phyloP scores from a whole-genome alignment of 495 filamentous ascomycete genomes.

The Daldinia vernicosa region DNA sequence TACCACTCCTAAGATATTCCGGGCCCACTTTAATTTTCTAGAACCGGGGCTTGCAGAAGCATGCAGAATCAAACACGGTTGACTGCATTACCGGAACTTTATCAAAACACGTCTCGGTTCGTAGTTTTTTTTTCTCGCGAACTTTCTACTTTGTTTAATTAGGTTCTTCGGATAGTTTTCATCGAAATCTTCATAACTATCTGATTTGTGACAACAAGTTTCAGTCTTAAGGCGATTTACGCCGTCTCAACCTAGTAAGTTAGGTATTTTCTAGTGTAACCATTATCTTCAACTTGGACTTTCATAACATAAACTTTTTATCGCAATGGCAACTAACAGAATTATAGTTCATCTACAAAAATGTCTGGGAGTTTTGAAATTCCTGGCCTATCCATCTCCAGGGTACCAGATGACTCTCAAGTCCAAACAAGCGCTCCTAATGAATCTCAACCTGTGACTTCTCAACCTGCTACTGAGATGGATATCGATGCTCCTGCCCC shows the following conservation, averaged over 20 bases:
- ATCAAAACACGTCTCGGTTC: not conserved
- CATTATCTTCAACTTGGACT: not conserved
- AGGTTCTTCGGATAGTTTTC: not conserved
- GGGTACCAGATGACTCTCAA: slow-evolving; percentile 12
- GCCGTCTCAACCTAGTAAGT: not conserved
- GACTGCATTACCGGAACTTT: not conserved
- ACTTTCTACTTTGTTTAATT: not conserved
- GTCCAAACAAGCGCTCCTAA: not conserved
- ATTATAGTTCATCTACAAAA: slow-evolving; percentile 19
- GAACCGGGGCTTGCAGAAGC: slow-evolving; percentile 23
- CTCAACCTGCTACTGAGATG: slow-evolving; percentile 31
- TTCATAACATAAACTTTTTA: not conserved
- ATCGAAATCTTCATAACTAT: not conserved
- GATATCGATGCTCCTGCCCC: slow-evolving; percentile 15
- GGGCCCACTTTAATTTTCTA: slow-evolving; percentile 49
- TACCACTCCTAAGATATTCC: slow-evolving; percentile 34
- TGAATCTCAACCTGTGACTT: slow-evolving; percentile 15
- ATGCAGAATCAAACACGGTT: not conserved
- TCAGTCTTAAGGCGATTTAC: not conserved
- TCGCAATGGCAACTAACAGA: not conserved
- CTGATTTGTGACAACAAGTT: not conserved
- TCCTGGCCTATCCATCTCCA: slow-evolving; percentile 46
- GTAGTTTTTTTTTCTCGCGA: not conserved
- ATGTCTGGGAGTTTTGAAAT: slow-evolving; percentile 59
- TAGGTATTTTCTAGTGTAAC: not conserved